These are phyloP conservation scores for Sonneratia caseolaris DNA, from an alignment of 345 rosid genomes.

Conservation along the genomic window DNA sequence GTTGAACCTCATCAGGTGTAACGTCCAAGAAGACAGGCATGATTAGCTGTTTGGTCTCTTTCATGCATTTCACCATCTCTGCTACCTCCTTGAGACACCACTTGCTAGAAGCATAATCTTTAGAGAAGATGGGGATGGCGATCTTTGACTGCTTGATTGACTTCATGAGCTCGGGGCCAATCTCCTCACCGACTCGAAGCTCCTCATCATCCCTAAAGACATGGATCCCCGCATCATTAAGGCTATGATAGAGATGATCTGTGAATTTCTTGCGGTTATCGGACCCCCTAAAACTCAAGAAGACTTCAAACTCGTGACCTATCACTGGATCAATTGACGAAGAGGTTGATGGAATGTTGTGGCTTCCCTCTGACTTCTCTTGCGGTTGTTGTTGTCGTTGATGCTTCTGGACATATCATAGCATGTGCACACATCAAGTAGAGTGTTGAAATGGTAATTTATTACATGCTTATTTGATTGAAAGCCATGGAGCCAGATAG, in stretches of 20 bases:
- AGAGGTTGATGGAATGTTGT: neutral
- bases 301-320: neutral
- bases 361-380: neutral
- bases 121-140: too few species aligned
- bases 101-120: too few species aligned
- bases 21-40: too few species aligned
- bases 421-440: neutral
- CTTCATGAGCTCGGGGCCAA: neutral
- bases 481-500: neutral
- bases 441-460: neutral
- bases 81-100: too few species aligned
- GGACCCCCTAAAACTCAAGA: neutral
- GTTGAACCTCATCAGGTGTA: too few species aligned
- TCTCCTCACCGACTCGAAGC: neutral
- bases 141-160: too few species aligned
- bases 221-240: neutral
- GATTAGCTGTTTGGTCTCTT: too few species aligned
- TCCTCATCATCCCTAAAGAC: neutral
- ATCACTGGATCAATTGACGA: neutral
- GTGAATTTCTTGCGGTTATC: neutral
- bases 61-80: too few species aligned
- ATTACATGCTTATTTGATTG: too few species aligned
- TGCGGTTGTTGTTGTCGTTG: neutral
- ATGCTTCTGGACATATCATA: too few species aligned
- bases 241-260: neutral